Evolutionary conservation across 306 rosid species (phyloP), one percentile per base, ranked within the genome.

Genomic region (Ceratonia siliqua): DNA sequence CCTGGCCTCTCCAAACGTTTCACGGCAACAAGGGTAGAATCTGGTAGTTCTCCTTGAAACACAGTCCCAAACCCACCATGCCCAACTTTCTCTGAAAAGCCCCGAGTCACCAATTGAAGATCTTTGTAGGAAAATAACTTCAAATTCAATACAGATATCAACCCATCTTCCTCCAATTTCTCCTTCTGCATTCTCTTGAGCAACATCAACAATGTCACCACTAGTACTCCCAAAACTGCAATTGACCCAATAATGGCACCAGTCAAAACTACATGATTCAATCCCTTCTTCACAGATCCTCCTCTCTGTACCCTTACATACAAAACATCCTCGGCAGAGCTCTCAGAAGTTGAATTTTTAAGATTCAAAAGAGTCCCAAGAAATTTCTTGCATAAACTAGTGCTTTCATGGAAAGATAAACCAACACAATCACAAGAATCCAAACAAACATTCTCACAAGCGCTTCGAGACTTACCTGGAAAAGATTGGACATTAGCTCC

Each of bases 1-100:
- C 96, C 96, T 0, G 94, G 96, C 88, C 98, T 88, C 82, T 92
- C 96, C 36, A 92, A 67, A 9, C 96, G 87, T 80, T 92, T 92
- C 83, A 92, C 98, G 0, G 98, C 98, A 10, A 92, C 94, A 21
- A 62, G 36, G 0, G 87, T 71, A 22, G 88, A 83, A 75, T 90
- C 98, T 42, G 68, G 58, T 39, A 92, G 66, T 72, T 82, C 85
- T 11, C 98, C 98, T 52, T 79, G 92, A 70, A 90, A 90, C 52
- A 92, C 98, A 0, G 92, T 88, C 70, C 98, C 98, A 48, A 92
- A 92, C 21, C 98, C 98, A 8, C 98, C 96, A 50, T 90, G 94
- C 28, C 98, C 98, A 0, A 92, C 76, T 68, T 92, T 90, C 62
- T 88, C 92, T 0, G 92, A 85, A 72, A 92, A 92, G 18, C 88